Base-by-base conservation (phyloP, 2,329 filamentous ascomycete genomes). In the Aulographum hederae region DNA sequence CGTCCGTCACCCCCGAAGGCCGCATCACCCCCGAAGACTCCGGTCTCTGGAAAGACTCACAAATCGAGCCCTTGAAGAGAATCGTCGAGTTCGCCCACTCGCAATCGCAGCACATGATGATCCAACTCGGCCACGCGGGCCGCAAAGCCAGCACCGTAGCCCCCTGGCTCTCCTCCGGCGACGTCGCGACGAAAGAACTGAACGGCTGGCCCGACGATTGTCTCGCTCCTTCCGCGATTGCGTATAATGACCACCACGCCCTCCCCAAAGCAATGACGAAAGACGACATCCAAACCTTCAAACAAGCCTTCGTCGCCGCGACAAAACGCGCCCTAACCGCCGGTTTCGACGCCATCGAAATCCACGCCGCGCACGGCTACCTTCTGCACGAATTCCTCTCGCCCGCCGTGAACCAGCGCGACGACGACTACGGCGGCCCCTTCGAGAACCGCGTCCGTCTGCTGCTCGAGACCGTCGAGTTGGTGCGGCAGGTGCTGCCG, bases 51-150 rank as follows among this genome's bases (percentile, higher is more conserved):
- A 64, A 77, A 38, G 85, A 93, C 50, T 71, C 66, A 20, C 85
- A 94, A 51, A 75, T 85, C 37, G 73, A 66, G 39, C 73, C 74
- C 0, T 56, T 91, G 35, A 67, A 65, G 46, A 66, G 68, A 36
- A 66, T 86, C 28, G 69, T 74, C 21, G 78, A 91, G 38, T 91
- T 84, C 39, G 69, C 77, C 2, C 82, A 91, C 57, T 71, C 67
- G 17, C 84, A 92, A 53, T 67, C 65, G 46, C 73, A 82, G 45
- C 71, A 78, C 39, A 71, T 80, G 32, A 81, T 69, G 32, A 74
- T 92, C 38, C 84, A 93, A 57, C 63, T 92, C 4, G 79, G 60
- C 1, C 84, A 93, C 45, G 82, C 81, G 0, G 84, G 84, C 5
- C 52, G 68, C 18, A 73, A 73, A 43, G 66, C 68, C 4, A 61